Conservation (phyloP, 1,284 basidiomycete species). For the Ceratobasidium sp. region DNA sequence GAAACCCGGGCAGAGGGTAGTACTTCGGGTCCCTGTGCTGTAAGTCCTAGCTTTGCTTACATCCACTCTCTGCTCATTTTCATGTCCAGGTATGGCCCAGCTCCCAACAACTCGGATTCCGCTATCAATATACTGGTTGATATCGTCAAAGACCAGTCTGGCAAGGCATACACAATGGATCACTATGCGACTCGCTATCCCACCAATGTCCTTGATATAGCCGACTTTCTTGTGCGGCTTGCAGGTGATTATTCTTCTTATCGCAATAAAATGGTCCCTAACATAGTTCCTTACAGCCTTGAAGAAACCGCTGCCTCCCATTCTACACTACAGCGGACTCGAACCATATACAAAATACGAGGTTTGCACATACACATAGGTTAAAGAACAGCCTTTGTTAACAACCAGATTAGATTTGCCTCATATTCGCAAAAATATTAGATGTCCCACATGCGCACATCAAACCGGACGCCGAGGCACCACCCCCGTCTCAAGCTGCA, state of each 20-base stretch:
- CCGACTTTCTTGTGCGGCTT: constrained; percentile 76
- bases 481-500: constrained; percentile 65
- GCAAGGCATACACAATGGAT: constrained; percentile 86
- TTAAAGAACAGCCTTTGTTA: neutral
- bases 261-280: neutral
- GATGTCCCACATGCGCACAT: constrained; percentile 74
- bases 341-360: constrained; percentile 88
- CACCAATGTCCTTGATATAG: constrained; percentile 69
- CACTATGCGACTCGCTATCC: constrained; percentile 78
- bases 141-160: constrained; percentile 79
- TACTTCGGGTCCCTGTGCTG: constrained; percentile 86
- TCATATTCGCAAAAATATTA: constrained; percentile 77
- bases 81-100: constrained; percentile 76
- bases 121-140: constrained; percentile 85
- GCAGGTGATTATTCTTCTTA: constrained; percentile 59
- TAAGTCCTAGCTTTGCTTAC: constrained; percentile 57
- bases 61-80: neutral
- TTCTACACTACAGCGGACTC: constrained; percentile 80
- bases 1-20: constrained; percentile 64
- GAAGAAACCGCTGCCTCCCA: constrained; percentile 63
- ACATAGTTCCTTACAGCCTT: constrained; percentile 48
- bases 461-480: constrained; percentile 72
- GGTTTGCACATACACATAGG: neutral
- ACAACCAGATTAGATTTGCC: constrained; percentile 65
- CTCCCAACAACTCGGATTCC: constrained; percentile 78